Conservation (phyloP, 176 grass and related monocot species). For the Bonia amplexicaulis region DNA sequence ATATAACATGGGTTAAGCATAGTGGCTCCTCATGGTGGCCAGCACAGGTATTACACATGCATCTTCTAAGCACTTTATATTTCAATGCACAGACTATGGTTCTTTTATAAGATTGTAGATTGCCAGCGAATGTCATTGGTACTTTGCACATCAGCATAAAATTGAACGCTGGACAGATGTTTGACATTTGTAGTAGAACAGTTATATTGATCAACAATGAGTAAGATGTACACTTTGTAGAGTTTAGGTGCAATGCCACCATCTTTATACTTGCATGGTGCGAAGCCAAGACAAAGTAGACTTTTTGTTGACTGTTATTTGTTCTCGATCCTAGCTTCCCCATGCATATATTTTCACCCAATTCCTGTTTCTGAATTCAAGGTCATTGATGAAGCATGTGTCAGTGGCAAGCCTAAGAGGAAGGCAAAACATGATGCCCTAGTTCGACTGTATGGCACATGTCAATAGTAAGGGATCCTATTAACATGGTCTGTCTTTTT, state of each 20-base stretch:
- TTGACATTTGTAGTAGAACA: constrained; percentile 1
- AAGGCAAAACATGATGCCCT: constrained; percentile 51
- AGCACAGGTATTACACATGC: constrained; percentile 57
- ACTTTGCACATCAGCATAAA: background rate
- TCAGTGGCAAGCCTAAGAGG: constrained; percentile 56
- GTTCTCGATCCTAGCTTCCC: constrained; percentile 9
- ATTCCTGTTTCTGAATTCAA: constrained; percentile 46
- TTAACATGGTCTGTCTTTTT: constrained; percentile 10
- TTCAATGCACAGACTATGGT: background rate
- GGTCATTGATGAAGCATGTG: constrained; percentile 69
- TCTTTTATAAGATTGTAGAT: background rate
- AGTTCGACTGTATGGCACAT: constrained; percentile 85
- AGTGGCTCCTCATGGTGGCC: constrained; percentile 72
- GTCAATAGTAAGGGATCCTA: constrained; percentile 62
- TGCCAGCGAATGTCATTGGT: background rate
- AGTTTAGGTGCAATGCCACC: background rate
- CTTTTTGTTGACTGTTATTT: constrained; percentile 21
- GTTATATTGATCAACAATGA: background rate
- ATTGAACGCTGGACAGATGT: background rate
- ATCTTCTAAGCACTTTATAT: background rate
- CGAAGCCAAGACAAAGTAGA: background rate
- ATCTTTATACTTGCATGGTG: background rate
- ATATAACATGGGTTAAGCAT: constrained; percentile 77
- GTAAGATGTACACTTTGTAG: background rate
- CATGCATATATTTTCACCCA: constrained; percentile 16